Evolutionary conservation across 345 rosid genomes (phyloP), one percentile per base, ranked within the genome.

Genomic region (Lepidium aucheri): DNA sequence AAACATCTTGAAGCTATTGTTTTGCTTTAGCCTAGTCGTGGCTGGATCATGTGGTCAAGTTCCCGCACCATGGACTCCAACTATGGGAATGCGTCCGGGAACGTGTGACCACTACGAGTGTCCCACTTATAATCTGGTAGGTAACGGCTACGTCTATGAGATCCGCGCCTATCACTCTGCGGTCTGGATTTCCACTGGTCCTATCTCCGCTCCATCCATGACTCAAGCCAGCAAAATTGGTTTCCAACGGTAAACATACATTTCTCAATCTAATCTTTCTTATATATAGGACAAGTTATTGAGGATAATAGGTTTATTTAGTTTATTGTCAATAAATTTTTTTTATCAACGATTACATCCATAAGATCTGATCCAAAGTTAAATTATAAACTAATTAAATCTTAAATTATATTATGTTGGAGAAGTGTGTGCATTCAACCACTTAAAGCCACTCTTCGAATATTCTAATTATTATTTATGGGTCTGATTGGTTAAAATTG

Each of bases 211-310:
- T n/a, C 44, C 59, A 32, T 10, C 76, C 65, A 55, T 72, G 60
- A 16, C 68, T 56, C 39, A 72, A 55, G 76, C 65, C 60, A 40
- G 60, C 59, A 64, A 49, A 64, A 56, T 45, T 17, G 76, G 70
- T 72, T 64, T 63, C 60, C 70, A 32, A 32, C 18, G 69, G 75
- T 71, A 46, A 46, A 54, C 1, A 50, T 60, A 4, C 28, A 22
- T 41, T 60, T 60, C 51, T 32, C 16, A 15, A 30, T 49, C 32
- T 20, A 1, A 20, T 20, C 3, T 20, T 20, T n/a, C n/a, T n/a
- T n/a, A n/a, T n/a, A n/a, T n/a, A n/a, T n/a, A n/a, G n/a, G n/a
- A n/a, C n/a, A n/a, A n/a, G n/a, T n/a, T n/a, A n/a, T n/a, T n/a
- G n/a, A n/a, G n/a, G n/a, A n/a, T n/a, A n/a, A n/a, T n/a, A n/a